A percentile compares a stretch with the other conserved stretches of the same genome.
phyloP scores from a whole-genome alignment of 2,329 filamentous ascomycete genomes.

The Ceratocystis huliohia region DNA sequence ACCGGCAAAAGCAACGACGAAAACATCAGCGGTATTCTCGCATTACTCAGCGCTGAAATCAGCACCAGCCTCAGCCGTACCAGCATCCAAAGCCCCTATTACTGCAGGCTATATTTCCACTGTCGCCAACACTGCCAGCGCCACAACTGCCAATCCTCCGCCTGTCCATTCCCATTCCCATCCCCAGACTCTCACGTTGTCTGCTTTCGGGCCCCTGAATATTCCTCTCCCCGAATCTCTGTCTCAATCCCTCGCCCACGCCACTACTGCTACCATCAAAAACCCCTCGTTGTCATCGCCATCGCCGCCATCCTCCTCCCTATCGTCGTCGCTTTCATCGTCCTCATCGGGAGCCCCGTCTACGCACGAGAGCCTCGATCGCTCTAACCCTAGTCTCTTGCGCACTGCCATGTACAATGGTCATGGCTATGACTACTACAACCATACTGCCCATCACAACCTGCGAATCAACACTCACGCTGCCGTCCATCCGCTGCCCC shows the following conservation, averaged over 20 bases:
- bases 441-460: slow-evolving; percentile 9
- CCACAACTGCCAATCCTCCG: neutral
- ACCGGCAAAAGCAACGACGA: neutral
- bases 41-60: too few species aligned
- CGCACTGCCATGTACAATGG: slow-evolving; percentile 19
- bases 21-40: neutral
- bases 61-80: too few species aligned
- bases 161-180: neutral
- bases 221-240: slow-evolving; percentile 5
- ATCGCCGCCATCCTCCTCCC: neutral
- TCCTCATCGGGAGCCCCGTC: neutral
- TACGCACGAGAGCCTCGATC: neutral
- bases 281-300: neutral
- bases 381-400: neutral
- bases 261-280: neutral
- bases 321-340: neutral
- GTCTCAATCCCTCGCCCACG: neutral
- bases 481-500: slow-evolving; percentile 9
- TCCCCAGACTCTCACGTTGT: slow-evolving; percentile 11
- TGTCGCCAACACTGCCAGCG: neutral
- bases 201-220: slow-evolving; percentile 11
- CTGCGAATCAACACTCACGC: slow-evolving; percentile 19
- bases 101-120: neutral
- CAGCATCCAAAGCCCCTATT: slow-evolving; percentile 1
- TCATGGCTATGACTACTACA: slow-evolving; percentile 20